These are phyloP conservation scores for Austroboletus eburneus DNA, from an alignment of 768 basidiomycete species.

Conservation along the genomic window DNA sequence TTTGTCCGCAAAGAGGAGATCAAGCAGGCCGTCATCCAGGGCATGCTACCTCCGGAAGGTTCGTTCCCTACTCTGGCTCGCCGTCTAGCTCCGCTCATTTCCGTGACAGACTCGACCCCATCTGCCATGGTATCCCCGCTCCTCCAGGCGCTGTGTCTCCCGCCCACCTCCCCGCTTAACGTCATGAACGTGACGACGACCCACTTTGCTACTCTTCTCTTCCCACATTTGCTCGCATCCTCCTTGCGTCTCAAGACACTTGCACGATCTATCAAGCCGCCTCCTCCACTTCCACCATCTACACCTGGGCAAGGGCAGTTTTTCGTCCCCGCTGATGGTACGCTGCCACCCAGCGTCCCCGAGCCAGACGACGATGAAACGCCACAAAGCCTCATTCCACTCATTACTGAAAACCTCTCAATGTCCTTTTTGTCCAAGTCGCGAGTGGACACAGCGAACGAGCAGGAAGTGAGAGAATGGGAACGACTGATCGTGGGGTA, in stretches of 20 bases:
- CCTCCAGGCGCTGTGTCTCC: slow-evolving; percentile 59
- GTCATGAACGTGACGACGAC: slow-evolving; percentile 55
- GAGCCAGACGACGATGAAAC: slow-evolving; percentile 55
- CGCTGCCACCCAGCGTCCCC: slow-evolving; percentile 32
- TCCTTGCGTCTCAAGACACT: slow-evolving; percentile 60
- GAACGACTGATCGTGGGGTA: slow-evolving; percentile 86
- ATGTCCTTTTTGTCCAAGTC: slow-evolving; percentile 77
- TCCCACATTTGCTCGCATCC: slow-evolving; percentile 71
- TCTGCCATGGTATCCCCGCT: slow-evolving; percentile 58
- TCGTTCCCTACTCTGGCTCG: background rate
- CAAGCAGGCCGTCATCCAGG: slow-evolving; percentile 61
- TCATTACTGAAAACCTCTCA: slow-evolving; percentile 88
- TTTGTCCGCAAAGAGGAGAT: slow-evolving; percentile 74
- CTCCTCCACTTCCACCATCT: slow-evolving; percentile 30
- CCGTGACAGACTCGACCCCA: slow-evolving; percentile 30
- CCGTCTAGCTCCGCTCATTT: background rate
- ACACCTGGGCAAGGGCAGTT: slow-evolving; percentile 41
- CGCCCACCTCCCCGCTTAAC: slow-evolving; percentile 60
- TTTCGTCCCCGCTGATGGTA: slow-evolving; percentile 75
- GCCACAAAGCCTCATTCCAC: slow-evolving; percentile 72
- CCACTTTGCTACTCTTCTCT: slow-evolving; percentile 73
- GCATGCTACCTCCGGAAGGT: slow-evolving; percentile 65
- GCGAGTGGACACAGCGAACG: slow-evolving; percentile 45
- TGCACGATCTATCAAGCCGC: slow-evolving; percentile 62
- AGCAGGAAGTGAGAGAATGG: slow-evolving; percentile 81